phyloP scores from a whole-genome alignment of 1,284 basidiomycete genomes.

The Ustilago sp. region DNA sequence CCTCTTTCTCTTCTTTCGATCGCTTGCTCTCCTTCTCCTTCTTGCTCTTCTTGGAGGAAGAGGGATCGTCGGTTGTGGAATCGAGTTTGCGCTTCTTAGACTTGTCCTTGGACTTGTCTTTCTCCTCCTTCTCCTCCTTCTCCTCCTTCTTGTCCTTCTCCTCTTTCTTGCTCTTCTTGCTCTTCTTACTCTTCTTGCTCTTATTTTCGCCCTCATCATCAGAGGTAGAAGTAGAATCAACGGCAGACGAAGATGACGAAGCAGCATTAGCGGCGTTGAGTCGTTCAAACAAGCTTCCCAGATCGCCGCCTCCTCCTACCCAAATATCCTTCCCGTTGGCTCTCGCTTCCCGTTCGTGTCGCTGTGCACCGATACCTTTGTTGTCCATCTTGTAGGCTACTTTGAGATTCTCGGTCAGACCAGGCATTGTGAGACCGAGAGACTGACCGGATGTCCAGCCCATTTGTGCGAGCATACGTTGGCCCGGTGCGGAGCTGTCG shows the following conservation, averaged over 20 bases:
- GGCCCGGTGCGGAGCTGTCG: constrained; percentile 65
- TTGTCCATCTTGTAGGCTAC: constrained; percentile 68
- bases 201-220: constrained; percentile 21
- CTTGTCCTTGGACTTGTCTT: constrained; percentile 16
- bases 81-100: constrained; percentile 46
- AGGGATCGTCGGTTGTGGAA: constrained; percentile 16
- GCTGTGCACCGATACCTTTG: constrained; percentile 66
- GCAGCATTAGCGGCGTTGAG: constrained; percentile 62
- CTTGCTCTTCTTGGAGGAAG: constrained; percentile 29
- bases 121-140: constrained; percentile 34
- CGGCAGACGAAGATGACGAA: constrained; percentile 29
- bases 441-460: constrained; percentile 66
- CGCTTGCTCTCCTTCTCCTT: constrained; percentile 35
- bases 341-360: constrained; percentile 65
- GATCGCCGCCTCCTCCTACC: constrained; percentile 66
- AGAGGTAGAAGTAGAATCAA: constrained; percentile 20
- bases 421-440: constrained; percentile 58
- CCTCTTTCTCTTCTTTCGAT: constrained; percentile 24
- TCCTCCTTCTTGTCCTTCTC: constrained; percentile 26
- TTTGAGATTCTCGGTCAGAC: constrained; percentile 61
- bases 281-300: constrained; percentile 66
- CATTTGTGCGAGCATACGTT: constrained; percentile 68
- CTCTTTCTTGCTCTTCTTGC: constrained; percentile 40
- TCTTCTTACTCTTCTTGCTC: constrained; percentile 33
- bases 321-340: constrained; percentile 61